Evolutionary conservation across 148 eudicot genomes (phyloP), one percentile per base, ranked within the genome.

Genomic region (Talinum fruticosum): DNA sequence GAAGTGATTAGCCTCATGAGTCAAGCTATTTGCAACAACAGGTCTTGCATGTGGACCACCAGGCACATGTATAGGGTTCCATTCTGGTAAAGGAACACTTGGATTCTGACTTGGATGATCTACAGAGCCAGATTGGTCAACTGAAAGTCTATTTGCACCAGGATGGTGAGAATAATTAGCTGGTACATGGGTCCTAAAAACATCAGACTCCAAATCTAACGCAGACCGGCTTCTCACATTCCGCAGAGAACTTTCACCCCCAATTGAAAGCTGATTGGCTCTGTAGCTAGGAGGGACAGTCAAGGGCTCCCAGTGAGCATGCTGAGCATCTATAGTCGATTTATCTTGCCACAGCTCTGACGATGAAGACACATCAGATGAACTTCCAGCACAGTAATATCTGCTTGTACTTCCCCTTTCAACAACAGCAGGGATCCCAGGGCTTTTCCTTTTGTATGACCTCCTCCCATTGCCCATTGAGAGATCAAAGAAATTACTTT

Each of bases 221-320:
- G 88, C 68, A 72, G 89, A 65, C 74, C 93, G 84, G 75, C 92
- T 92, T 85, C 97, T 88, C 73, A 94, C 97, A 84, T 94, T 94
- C 85, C 95, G 86, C 19, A 51, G 59, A 78, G 93, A 80, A 72
- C 80, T 78, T 71, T 91, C 94, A 74, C 85, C 82, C 26, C 89
- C 90, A 74, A 82, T 75, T 26, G 92, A 81, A 70, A 85, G 81
- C 79, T 85, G 83, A 79, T 74, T 85, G 71, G 73, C 68, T 76
- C 90, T 72, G 71, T 85, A 86, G 73, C 78, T 74, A 8, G 93
- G 78, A 79, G 83, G 79, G 34, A 73, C 65, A 38, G 78, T 16
- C 79, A 81, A 68, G 64, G 80, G 73, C 41, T 89, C 93, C 93
- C 93, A 86, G 29, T 74, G 90, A 49, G 76, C 47, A 77, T 86